Evolutionary conservation across 805 yeast species (phyloP), one percentile per base, ranked within the genome.

Genomic region (Candida multigemmis): DNA sequence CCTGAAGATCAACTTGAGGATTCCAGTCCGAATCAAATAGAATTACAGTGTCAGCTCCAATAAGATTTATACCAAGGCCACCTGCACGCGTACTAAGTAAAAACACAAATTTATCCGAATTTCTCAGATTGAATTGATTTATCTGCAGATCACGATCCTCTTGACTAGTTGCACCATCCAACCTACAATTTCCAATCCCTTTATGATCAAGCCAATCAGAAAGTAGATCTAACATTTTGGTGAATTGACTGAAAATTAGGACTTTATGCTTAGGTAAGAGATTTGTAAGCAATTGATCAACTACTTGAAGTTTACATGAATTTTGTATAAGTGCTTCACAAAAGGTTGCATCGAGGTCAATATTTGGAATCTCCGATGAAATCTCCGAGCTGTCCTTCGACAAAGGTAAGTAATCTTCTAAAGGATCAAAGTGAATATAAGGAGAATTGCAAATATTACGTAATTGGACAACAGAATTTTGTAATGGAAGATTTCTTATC

Each of bases 11-110:
- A 35, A 85, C 93, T 46, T 89, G 96, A 0, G 97, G 98, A 44
- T 89, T 89, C 95, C 96, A 89, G 46, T 89, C 98, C 31, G 85
- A 80, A 44, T 89, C 98, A 46, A 84, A 86, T 7, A 89, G 42
- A 3, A 89, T 71, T 1, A 91, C 97, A 2, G 94, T 77, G 37
- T 91, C 96, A 0, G 97, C 95, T 1, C 79, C 74, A 0, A 78
- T 71, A 30, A 89, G 60, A 44, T 89, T 89, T 22, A 89, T 73
- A 4, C 98, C 98, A 17, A 89, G 65, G 0, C 97, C 97, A 7
- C 96, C 98, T 1, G 97, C 89, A 35, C 97, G 65, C 0, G 98
- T 91, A 9, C 94, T 80, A 9, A 91, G 60, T 27, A 91, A 50
- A 37, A 89, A 89, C 1, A 86, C 64, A 22, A 39, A 33, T n/a